Conservation (phyloP, 176 grass and related monocot genomes). For the Rhynchospora breviuscula region DNA sequence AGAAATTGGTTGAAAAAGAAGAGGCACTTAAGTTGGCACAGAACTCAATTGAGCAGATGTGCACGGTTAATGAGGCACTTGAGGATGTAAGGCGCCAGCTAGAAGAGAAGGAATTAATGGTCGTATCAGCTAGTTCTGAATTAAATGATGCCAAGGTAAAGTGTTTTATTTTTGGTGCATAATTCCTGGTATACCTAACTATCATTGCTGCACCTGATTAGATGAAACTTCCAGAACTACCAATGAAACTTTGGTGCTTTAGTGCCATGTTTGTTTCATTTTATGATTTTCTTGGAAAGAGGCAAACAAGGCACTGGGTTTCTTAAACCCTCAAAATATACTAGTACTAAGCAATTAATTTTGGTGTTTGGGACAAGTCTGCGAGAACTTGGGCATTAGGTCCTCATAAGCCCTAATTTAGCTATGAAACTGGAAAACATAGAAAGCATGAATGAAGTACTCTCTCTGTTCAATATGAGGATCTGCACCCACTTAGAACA, state of each 20-base stretch:
- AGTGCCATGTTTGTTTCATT: background rate
- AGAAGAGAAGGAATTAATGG: constrained; percentile 59
- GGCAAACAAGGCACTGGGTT: background rate
- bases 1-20: constrained; percentile 78
- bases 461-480: background rate
- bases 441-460: background rate
- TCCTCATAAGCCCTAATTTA: background rate
- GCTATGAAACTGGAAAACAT: background rate
- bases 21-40: constrained; percentile 68
- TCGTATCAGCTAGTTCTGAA: constrained; percentile 63
- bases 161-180: background rate
- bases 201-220: background rate
- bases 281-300: background rate
- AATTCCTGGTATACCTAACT: background rate
- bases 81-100: constrained; percentile 65
- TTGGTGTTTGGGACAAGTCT: background rate
- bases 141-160: constrained; percentile 74
- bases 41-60: constrained; percentile 50
- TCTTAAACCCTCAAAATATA: background rate
- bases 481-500: background rate
- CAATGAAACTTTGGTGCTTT: background rate
- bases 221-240: background rate
- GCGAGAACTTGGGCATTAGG: background rate
- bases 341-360: background rate
- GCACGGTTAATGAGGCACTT: constrained; percentile 33